Evolutionary conservation across 1,139 yeast species (phyloP), one percentile per base, ranked within the genome.

Genomic region (Candida albicans): DNA sequence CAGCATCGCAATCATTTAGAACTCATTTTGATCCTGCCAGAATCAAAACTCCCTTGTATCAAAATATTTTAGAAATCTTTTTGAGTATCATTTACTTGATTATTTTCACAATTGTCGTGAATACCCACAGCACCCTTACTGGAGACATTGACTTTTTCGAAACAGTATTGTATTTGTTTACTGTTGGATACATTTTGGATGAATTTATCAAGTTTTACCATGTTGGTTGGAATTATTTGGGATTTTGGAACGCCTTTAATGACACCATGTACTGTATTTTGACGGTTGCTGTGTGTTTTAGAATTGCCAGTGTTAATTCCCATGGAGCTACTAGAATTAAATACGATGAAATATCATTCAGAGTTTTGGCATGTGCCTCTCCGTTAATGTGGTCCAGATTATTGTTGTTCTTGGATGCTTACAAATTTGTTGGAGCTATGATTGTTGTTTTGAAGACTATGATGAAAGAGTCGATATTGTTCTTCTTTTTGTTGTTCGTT

Each of bases 361-460:
- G 95, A 51, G 61, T 87, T 2, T 67, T 89, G 43, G 84, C 96
- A 0, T 76, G 93, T 57, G 90, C 88, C 11, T 87, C 96, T 2
- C 96, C 96, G 1, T 71, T 89, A 52, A 84, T 89, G 77, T 89
- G 96, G 95, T 79, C 87, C 5, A 73, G 96, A 46, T 67, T 89
- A 46, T 68, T 89, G 44, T 70, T 89, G 37, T 88, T 75, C 62
- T 74, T 88, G 56, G 96, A 89, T 60, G 85, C 93, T 3, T 82
- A 84, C 52, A 77, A 81, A 55, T 88, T 89, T 62, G 89, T 88
- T 42, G 96, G 96, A 35, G 90, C 91, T 3, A 85, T 88, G 89
- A 77, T 89, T 52, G 93, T 89, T 33, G 93, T 89, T 3, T 70
- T 87, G 45, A 87, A 87, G 56, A 84, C 85, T 47, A 85, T 89